Conservation (phyloP, 108 stramenopile genomes). For the Cyclotella choctawhatcheeana region DNA sequence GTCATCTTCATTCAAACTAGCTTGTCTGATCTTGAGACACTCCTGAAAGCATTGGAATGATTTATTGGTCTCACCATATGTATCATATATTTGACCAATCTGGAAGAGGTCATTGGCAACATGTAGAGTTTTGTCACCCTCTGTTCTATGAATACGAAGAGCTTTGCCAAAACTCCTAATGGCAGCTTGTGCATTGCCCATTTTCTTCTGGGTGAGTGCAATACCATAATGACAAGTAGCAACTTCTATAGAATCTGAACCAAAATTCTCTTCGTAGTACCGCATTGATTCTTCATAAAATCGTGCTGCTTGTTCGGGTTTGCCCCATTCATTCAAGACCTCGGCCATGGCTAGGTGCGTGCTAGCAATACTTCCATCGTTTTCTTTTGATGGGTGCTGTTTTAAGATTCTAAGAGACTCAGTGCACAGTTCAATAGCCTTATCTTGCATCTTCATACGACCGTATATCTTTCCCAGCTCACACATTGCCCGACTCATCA, state of each 20-base stretch:
- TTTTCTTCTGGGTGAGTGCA: slow-evolving; percentile 59
- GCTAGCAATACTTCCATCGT: slow-evolving; percentile 31
- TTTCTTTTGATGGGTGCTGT: slow-evolving; percentile 8
- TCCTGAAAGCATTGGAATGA: slow-evolving; percentile 53
- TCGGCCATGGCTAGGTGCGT: slow-evolving; percentile 32
- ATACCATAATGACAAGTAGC: slow-evolving; percentile 62
- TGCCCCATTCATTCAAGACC: slow-evolving; percentile 53
- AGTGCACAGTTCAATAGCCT: slow-evolving; percentile 55
- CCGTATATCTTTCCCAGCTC: slow-evolving; percentile 64
- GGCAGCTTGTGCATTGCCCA: slow-evolving; percentile 50
- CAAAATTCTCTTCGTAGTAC: slow-evolving; percentile 51
- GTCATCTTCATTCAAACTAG: slow-evolving; percentile 36
- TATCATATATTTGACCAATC: slow-evolving; percentile 49
- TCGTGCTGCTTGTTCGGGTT: slow-evolving; percentile 42
- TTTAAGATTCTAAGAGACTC: slow-evolving; percentile 45
- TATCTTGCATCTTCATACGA: slow-evolving; percentile 43
- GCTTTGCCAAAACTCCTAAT: slow-evolving; percentile 64
- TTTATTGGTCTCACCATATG: slow-evolving; percentile 38
- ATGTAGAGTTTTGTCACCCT: slow-evolving; percentile 46
- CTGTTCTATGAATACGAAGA: slow-evolving; percentile 40
- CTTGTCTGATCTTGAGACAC: slow-evolving; percentile 40
- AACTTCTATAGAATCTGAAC: slow-evolving; percentile 65
- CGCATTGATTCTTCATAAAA: slow-evolving; percentile 48
- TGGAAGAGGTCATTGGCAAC: slow-evolving; percentile 46
- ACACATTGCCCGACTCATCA: slow-evolving; percentile 59